These are phyloP conservation scores for Paraphaeosphaeria minitans DNA, from an alignment of 2,329 filamentous ascomycete species.

Conservation along the genomic window DNA sequence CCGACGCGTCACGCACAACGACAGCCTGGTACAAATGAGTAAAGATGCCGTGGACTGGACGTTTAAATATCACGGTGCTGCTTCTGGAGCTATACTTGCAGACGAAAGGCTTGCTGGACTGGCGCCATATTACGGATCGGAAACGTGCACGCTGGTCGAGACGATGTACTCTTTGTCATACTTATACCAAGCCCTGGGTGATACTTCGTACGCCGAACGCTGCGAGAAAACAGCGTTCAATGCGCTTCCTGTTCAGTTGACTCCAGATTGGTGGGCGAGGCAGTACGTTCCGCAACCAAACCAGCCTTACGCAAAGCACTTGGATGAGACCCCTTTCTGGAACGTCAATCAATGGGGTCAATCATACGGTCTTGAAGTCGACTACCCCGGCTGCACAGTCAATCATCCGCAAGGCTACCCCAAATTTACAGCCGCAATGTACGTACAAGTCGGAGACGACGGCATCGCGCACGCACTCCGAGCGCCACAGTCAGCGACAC, in stretches of 20 bases:
- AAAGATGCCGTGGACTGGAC: conserved; percentile 52
- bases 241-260: conserved; percentile 58
- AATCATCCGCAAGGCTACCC: conserved; percentile 64
- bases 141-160: conserved; percentile 60
- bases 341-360: conserved; percentile 20
- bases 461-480: conserved; percentile 57
- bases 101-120: conserved; percentile 57
- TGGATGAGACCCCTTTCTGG: conserved; percentile 25
- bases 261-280: conserved; percentile 61
- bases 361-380: conserved; percentile 59
- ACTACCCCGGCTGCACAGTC: conserved; percentile 62
- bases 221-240: conserved; percentile 61
- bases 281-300: conserved; percentile 62
- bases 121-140: conserved; percentile 51
- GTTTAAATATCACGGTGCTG: conserved; percentile 54
- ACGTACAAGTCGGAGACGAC: conserved; percentile 49
- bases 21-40: conserved; percentile 45
- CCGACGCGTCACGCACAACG: conserved; percentile 53
- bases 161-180: conserved; percentile 58
- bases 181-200: conserved; percentile 56
- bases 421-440: conserved; percentile 59
- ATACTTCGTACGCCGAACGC: conserved; percentile 56
- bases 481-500: conserved; percentile 49
- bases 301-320: conserved; percentile 55
- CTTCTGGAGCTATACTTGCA: conserved; percentile 56